phyloP scores from a whole-genome alignment of 31 red algal species.

The Asparagopsis taxiformis region DNA sequence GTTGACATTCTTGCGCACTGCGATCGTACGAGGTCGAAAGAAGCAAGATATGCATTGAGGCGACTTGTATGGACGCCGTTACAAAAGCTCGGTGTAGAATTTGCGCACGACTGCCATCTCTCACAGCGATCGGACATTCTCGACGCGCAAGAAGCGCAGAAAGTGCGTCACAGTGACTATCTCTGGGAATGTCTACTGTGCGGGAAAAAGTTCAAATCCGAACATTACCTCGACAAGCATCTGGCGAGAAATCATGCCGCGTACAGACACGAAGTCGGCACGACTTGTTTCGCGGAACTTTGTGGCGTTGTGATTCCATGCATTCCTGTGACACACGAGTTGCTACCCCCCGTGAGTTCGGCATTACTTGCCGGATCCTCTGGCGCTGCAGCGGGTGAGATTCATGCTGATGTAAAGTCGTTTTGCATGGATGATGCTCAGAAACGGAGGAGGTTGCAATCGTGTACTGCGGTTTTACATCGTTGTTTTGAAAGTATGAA shows the following conservation, averaged over 20 bases:
- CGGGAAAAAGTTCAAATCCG: slow-evolving; percentile 40
- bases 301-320: slow-evolving; percentile 52
- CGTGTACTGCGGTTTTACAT: slow-evolving; percentile 17
- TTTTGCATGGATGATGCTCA: slow-evolving; percentile 12
- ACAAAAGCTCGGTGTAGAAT: not conserved
- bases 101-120: slow-evolving; percentile 35
- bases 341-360: slow-evolving; percentile 22
- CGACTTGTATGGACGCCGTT: slow-evolving; percentile 35
- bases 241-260: slow-evolving; percentile 48
- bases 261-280: slow-evolving; percentile 6
- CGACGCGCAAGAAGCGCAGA: slow-evolving; percentile 31
- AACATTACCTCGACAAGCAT: slow-evolving; percentile 64
- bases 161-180: not conserved
- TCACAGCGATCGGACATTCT: slow-evolving; percentile 29
- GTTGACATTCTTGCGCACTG: slow-evolving; percentile 46
- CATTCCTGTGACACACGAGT: slow-evolving; percentile 7
- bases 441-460: slow-evolving; percentile 6
- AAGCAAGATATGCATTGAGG: slow-evolving; percentile 40
- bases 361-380: slow-evolving; percentile 2
- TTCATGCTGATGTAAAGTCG: slow-evolving; percentile 5
- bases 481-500: slow-evolving; percentile 9
- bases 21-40: slow-evolving; percentile 53
- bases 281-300: slow-evolving; percentile 52
- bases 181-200: slow-evolving; percentile 54
- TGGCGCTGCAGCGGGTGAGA: not conserved